phyloP scores from a whole-genome alignment of 2,329 filamentous ascomycete species.

The Hypoxylon sp. region DNA sequence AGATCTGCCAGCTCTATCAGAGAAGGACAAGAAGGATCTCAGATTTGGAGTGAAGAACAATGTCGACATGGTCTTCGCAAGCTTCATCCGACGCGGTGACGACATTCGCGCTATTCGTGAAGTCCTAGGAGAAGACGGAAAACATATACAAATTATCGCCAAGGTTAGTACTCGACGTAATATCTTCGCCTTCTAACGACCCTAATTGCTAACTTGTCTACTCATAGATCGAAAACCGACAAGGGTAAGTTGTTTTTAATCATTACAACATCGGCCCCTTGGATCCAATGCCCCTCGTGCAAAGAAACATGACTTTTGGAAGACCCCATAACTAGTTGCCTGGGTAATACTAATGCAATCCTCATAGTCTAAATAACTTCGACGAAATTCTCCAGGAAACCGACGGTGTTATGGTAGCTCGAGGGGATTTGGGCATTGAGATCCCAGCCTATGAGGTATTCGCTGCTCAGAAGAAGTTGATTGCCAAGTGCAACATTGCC shows the following conservation, averaged over 20 bases:
- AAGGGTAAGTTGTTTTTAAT: slow-evolving; percentile 68
- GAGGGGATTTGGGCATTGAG: slow-evolving; percentile 98
- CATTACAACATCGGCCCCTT: background rate
- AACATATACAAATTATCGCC: slow-evolving; percentile 98
- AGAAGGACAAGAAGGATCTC: slow-evolving; percentile 97
- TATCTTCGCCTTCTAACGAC: background rate
- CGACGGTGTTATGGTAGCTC: slow-evolving; percentile 99
- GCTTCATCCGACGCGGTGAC: slow-evolving; percentile 94
- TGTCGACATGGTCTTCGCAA: slow-evolving; percentile 99
- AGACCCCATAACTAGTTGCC: background rate
- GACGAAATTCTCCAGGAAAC: slow-evolving; percentile 95
- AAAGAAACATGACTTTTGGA: background rate
- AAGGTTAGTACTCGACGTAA: slow-evolving; percentile 64
- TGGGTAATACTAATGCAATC: slow-evolving; percentile 18
- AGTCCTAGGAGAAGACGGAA: slow-evolving; percentile 91
- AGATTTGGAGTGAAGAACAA: slow-evolving; percentile 97
- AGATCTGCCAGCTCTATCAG: slow-evolving; percentile 94
- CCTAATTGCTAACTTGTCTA: slow-evolving; percentile 16
- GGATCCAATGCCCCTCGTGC: background rate
- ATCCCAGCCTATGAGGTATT: slow-evolving; percentile 99
- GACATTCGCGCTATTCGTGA: slow-evolving; percentile 93
- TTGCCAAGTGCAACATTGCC: slow-evolving; percentile 99
- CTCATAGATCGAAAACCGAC: slow-evolving; percentile 91
- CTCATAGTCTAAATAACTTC: slow-evolving; percentile 89
- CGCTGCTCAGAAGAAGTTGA: slow-evolving; percentile 99